phyloP scores from a whole-genome alignment of 2,329 filamentous ascomycete species.

The Epichloe brachyelytri region DNA sequence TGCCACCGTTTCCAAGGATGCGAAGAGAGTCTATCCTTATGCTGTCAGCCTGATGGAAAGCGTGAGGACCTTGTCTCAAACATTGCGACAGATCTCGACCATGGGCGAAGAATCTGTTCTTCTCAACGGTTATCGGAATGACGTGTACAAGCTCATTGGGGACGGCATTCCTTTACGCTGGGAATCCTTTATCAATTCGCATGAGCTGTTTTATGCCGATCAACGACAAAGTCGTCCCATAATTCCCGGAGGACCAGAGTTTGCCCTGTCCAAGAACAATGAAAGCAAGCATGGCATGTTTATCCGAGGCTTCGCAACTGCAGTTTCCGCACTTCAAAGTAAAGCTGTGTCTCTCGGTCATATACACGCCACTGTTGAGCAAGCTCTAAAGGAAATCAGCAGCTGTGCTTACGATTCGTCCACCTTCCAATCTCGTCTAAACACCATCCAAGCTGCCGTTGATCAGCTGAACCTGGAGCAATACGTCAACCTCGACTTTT shows the following conservation, averaged over 20 bases:
- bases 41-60: conserved; percentile 98
- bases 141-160: conserved; percentile 68
- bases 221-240: conserved; percentile 32
- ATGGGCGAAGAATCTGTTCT: conserved; percentile 84
- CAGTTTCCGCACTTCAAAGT: conserved; percentile 74
- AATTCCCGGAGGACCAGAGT: conserved; percentile 25
- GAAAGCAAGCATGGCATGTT: conserved; percentile 96
- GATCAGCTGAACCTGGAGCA: conserved; percentile 95
- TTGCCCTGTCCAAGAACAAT: conserved; percentile 37
- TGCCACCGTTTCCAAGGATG: conserved; percentile 92
- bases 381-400: conserved; percentile 69
- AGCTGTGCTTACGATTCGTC: conserved; percentile 70
- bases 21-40: conserved; percentile 96
- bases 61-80: conserved; percentile 85
- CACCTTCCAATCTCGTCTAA: conserved; percentile 69
- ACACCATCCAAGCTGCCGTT: conserved; percentile 79
- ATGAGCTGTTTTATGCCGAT: conserved; percentile 63
- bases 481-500: conserved; percentile 82
- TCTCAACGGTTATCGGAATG: conserved; percentile 81
- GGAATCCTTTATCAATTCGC: conserved; percentile 97
- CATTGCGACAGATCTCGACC: conserved; percentile 65
- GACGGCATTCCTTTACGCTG: conserved; percentile 87
- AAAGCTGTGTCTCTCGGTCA: conserved; percentile 70
- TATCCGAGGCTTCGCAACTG: conserved; percentile 80
- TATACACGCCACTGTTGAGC: conserved; percentile 71